Percentiles rank a stretch among this genome's conserved stretches.
These are phyloP conservation scores for Jamesozyma lodderae DNA, from an alignment of 805 yeast species.

Conservation along the genomic window DNA sequence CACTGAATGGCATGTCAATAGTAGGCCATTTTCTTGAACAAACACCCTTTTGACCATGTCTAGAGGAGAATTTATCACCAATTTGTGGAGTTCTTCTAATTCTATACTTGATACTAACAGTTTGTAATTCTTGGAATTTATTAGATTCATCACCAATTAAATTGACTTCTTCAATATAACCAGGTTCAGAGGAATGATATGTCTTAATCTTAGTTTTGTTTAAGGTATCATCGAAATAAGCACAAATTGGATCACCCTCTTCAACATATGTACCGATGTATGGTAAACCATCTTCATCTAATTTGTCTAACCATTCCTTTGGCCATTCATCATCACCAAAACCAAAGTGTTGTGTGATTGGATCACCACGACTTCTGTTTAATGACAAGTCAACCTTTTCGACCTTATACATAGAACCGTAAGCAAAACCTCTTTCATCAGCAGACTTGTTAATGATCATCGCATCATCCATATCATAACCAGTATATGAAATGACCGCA, in stretches of 20 bases:
- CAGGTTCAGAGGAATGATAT: constrained; percentile 91
- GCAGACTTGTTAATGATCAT: constrained; percentile 97
- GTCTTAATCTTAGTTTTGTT: constrained; percentile 89
- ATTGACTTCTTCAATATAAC: constrained; percentile 90
- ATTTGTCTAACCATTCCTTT: constrained; percentile 73
- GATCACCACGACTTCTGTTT: constrained; percentile 84
- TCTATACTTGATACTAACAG: constrained; percentile 79
- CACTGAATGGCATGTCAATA: constrained; percentile 93
- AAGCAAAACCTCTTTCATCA: constrained; percentile 95
- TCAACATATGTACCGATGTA: constrained; percentile 76
- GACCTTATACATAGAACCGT: constrained; percentile 92
- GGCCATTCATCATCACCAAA: constrained; percentile 94
- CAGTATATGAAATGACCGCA: constrained; percentile 97
- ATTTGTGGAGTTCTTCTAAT: constrained; percentile 86
- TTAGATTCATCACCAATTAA: constrained; percentile 71
- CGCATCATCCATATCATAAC: constrained; percentile 99
- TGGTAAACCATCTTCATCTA: constrained; percentile 91
- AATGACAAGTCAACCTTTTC: constrained; percentile 79
- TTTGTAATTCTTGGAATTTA: constrained; percentile 69
- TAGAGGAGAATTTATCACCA: constrained; percentile 95
- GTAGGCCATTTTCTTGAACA: constrained; percentile 98
- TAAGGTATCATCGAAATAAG: constrained; percentile 80
- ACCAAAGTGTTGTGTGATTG: constrained; percentile 88
- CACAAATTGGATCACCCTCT: constrained; percentile 94
- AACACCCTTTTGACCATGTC: constrained; percentile 98